Base-by-base conservation (phyloP, 352 stramenopile species). In the Peronospora farinosa region DNA sequence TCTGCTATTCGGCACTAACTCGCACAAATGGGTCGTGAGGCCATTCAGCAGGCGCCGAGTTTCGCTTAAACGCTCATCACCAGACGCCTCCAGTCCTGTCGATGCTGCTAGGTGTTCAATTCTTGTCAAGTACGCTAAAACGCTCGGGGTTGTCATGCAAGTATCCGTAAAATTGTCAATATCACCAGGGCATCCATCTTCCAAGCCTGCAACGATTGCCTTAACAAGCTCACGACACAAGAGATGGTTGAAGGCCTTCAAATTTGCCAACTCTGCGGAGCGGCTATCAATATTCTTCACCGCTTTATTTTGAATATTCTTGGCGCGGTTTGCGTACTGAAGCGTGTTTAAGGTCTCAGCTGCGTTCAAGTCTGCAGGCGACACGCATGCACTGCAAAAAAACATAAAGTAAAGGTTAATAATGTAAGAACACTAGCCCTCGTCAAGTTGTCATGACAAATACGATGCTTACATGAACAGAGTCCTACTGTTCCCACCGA, bases 301-400 rank as follows among this genome's bases (percentile, higher is more conserved):
- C 3, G 84, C 84, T 51, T 95, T 95, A 51, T 95, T 95, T 31
- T 92, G 84, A 46, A 95, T 95, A 41, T 92, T 92, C 40, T 87
- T 89, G 6, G 84, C 84, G 1, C 84, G 74, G 43, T 90, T 95
- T 15, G 84, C 84, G 31, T 95, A 95, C 33, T 91, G 82, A 7
- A 95, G 67, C 2, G 84, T 95, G 48, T 85, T 95, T 16, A 92
- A 57, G 0, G 77, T 90, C 54, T 95, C 84, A 25, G 69, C 75
- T 10, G 64, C 53, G 41, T 88, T 92, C 3, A 60, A 67, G 21
- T 81, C 69, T 36, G 79, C 78, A 35, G 84, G 80, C 47, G 84
- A 95, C 9, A 95, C 73, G 43, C 84, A 95, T 12, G 84, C 84
- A 65, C 83, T 92, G n/a, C 13, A 41, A 38, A 47, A 28, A 10